phyloP scores from a whole-genome alignment of 2,329 filamentous ascomycete species.

The Nannizzia gypsea region DNA sequence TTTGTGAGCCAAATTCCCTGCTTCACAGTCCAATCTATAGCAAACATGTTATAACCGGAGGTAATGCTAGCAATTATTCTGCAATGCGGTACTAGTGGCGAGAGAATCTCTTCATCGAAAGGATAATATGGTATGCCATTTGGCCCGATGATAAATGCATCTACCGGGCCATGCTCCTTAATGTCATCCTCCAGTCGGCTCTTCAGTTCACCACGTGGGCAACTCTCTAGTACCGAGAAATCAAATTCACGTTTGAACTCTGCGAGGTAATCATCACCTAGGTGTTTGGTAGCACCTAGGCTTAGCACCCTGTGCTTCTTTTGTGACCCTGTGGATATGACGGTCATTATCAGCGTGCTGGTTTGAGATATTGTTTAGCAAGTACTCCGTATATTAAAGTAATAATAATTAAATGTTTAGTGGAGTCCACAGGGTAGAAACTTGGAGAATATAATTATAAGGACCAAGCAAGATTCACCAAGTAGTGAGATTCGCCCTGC shows the following conservation, averaged over 20 bases:
- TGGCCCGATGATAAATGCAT: slow-evolving; percentile 41
- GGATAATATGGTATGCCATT: slow-evolving; percentile 40
- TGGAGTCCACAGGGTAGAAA: too few relatives aligned
- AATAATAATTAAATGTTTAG: not conserved
- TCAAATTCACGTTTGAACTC: slow-evolving; percentile 30
- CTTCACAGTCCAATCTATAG: slow-evolving; percentile 32
- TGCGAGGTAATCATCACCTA: slow-evolving; percentile 31
- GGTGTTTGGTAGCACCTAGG: slow-evolving; percentile 32
- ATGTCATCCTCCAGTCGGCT: slow-evolving; percentile 29
- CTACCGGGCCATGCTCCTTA: slow-evolving; percentile 29
- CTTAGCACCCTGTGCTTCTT: slow-evolving; percentile 33
- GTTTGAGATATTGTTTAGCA: not conserved
- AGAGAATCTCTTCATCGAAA: slow-evolving; percentile 37
- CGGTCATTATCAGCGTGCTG: not conserved
- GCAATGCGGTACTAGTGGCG: slow-evolving; percentile 30
- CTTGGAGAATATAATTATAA: too few relatives aligned
- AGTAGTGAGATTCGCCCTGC: too few relatives aligned
- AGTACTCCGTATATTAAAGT: too few relatives aligned
- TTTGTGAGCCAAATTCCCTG: slow-evolving; percentile 44
- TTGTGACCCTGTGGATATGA: not conserved
- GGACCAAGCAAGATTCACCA: too few relatives aligned
- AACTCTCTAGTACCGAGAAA: slow-evolving; percentile 31
- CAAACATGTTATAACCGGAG: slow-evolving; percentile 40
- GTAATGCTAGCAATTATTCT: slow-evolving; percentile 38
- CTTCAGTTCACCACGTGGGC: slow-evolving; percentile 28